These are phyloP conservation scores for Delitschia confertaspora DNA, from an alignment of 495 filamentous ascomycete genomes.

Conservation along the genomic window DNA sequence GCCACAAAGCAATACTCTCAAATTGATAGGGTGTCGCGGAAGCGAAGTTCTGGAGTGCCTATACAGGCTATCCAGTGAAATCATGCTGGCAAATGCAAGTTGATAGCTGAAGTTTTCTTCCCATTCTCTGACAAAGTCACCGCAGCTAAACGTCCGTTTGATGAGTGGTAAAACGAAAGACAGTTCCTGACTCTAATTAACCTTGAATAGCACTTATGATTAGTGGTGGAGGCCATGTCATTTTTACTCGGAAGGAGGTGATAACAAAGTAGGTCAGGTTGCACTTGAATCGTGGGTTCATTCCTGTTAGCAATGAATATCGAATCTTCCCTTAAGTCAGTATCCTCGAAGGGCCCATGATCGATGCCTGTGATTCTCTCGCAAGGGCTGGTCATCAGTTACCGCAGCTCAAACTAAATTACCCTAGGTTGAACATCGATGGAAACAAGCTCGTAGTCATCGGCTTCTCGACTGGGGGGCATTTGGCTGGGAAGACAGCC, in stretches of 20 bases:
- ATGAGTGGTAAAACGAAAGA: constrained; percentile 12
- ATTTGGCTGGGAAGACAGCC: constrained; percentile 42
- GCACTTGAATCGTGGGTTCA: constrained; percentile 37
- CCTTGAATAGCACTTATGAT: constrained; percentile 40
- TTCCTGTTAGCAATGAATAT: constrained; percentile 49
- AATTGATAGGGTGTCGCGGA: not conserved
- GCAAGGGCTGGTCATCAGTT: constrained; percentile 39
- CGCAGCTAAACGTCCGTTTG: constrained; percentile 11
- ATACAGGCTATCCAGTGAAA: not conserved
- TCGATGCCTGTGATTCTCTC: constrained; percentile 42
- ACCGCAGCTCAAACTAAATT: constrained; percentile 29
- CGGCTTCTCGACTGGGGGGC: constrained; percentile 51
- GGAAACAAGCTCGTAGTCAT: constrained; percentile 39
- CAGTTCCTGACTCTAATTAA: not conserved
- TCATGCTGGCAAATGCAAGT: constrained; percentile 14
- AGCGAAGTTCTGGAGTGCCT: not conserved
- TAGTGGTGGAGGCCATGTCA: constrained; percentile 47
- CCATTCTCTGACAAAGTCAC: constrained; percentile 34
- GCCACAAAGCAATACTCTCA: not conserved
- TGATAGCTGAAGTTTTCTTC: constrained; percentile 43
- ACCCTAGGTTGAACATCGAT: constrained; percentile 34
- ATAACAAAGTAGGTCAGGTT: constrained; percentile 36
- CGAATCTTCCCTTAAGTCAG: constrained; percentile 47
- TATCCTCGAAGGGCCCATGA: constrained; percentile 44
- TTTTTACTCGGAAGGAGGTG: constrained; percentile 41